Conservation (phyloP, 257 asterid species). For the Rehmannia glutinosa region DNA sequence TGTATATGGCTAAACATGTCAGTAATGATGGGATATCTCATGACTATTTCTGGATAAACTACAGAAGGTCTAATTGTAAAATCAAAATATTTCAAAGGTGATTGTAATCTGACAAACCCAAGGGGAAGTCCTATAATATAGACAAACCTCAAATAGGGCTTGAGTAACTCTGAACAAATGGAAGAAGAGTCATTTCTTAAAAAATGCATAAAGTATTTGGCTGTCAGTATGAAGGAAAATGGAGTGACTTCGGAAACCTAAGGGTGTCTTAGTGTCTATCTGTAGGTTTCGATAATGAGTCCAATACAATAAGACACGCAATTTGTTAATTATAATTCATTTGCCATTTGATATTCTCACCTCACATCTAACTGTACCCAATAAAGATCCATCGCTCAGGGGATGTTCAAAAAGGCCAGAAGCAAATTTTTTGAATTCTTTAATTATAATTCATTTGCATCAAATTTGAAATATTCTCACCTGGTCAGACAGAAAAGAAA, state of each 20-base stretch:
- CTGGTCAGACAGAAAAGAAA: constrained; percentile 31
- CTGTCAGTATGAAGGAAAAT: background rate
- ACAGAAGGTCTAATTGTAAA: background rate
- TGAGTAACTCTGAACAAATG: too few species aligned
- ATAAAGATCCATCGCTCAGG: constrained; percentile 47
- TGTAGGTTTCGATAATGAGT: background rate
- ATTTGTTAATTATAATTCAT: background rate
- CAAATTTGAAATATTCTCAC: too few species aligned
- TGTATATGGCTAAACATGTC: background rate
- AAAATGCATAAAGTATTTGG: background rate
- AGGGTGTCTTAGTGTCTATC: too few species aligned
- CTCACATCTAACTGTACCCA: constrained; percentile 58
- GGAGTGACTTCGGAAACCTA: background rate
- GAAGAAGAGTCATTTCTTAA: background rate
- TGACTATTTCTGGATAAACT: background rate
- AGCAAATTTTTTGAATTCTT: too few species aligned
- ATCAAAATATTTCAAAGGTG: background rate
- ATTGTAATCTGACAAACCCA: background rate
- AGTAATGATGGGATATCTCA: background rate
- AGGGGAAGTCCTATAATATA: too few species aligned
- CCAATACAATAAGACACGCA: background rate
- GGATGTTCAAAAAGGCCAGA: constrained; percentile 80
- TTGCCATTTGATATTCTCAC: constrained; percentile 31
- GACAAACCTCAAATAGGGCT: too few species aligned
- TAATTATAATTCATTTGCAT: too few species aligned